A percentile compares a stretch with the other conserved stretches of the same genome.
Evolutionary conservation across 208 protist species (phyloP).

Genomic region (Trypanosoma theileri): DNA sequence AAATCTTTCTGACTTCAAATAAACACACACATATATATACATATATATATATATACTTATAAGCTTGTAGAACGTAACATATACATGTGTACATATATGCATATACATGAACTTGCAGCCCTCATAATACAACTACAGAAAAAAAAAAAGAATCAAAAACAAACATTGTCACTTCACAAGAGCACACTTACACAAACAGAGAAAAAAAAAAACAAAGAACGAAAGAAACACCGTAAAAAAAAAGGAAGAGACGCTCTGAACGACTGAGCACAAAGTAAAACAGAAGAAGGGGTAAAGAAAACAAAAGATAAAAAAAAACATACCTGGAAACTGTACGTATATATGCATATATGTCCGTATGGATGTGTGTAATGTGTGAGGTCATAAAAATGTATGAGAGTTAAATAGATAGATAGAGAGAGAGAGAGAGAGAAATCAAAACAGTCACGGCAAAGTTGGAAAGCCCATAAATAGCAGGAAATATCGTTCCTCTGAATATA

Average conservation of each 20-base stretch:
- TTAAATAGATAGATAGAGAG: too few relatives aligned
- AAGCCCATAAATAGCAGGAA: too few relatives aligned
- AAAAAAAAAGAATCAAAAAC: too few relatives aligned
- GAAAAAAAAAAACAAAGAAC: constrained; percentile 9
- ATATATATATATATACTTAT: background rate
- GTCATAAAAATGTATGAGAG: too few relatives aligned
- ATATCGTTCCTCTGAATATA: too few relatives aligned
- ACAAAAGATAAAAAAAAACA: background rate
- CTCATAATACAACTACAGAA: too few relatives aligned
- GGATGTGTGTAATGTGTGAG: too few relatives aligned
- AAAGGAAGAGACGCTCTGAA: background rate
- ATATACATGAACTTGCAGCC: background rate
- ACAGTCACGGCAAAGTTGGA: too few relatives aligned
- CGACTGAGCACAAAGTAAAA: constrained; percentile 2
- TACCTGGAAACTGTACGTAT: background rate
- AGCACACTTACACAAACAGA: constrained; percentile 8
- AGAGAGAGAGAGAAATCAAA: too few relatives aligned
- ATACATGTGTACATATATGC: background rate
- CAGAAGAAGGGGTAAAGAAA: background rate
- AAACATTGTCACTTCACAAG: background rate
- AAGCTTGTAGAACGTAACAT: constrained; percentile 7
- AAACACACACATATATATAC: background rate
- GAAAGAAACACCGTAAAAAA: background rate
- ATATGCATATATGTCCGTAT: background rate
- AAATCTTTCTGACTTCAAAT: too few relatives aligned